These are phyloP conservation scores for Rutstroemia sp. DNA, from an alignment of 2,329 filamentous ascomycete species.

Conservation along the genomic window DNA sequence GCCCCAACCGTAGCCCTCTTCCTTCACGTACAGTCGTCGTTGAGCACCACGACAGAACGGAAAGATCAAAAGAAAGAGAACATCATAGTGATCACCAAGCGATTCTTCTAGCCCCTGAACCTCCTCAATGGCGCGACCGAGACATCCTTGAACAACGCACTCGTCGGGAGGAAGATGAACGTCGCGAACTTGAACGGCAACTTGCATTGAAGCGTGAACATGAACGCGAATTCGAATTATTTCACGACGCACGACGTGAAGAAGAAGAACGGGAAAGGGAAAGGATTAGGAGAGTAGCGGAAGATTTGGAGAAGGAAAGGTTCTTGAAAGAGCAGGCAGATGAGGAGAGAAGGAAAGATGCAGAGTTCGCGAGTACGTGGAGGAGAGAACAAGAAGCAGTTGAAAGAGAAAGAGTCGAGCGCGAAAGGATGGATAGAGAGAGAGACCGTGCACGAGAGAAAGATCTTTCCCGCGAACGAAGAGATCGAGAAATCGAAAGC, in stretches of 20 bases:
- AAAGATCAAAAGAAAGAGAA: constrained; percentile 1
- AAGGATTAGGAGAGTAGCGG: not conserved
- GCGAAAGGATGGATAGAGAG: not conserved
- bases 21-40: constrained; percentile 9
- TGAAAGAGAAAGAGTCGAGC: not conserved
- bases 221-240: not conserved
- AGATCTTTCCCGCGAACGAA: not conserved
- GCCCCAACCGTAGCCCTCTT: constrained; percentile 9
- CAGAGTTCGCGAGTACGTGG: not conserved
- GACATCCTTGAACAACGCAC: not conserved
- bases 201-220: not conserved
- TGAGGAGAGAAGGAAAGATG: not conserved
- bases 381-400: not conserved
- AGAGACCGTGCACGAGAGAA: not conserved
- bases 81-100: not conserved
- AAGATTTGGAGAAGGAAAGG: constrained; percentile 4
- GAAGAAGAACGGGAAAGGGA: not conserved
- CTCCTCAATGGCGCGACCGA: not conserved
- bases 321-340: not conserved
- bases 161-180: constrained; percentile 6
- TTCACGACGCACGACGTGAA: not conserved
- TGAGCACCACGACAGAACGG: not conserved
- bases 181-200: too few relatives aligned
- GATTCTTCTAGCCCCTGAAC: constrained; percentile 1
- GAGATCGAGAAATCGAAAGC: not conserved